Base-by-base conservation (phyloP, 2,329 filamentous ascomycete genomes). In the Parascedosporium putredinis region DNA sequence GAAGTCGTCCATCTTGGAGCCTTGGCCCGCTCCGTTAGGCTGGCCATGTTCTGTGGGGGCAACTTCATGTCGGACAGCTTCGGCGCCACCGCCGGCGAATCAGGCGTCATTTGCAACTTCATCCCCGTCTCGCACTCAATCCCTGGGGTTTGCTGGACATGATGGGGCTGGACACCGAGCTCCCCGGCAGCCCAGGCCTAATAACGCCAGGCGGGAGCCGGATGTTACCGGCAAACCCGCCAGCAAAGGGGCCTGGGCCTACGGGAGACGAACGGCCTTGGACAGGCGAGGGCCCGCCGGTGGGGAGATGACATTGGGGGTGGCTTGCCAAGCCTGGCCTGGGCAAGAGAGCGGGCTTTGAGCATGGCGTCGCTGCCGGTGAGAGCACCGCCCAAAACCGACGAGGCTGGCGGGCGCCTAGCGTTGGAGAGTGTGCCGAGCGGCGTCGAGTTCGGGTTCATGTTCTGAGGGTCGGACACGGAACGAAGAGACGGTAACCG, bases 381-480 rank as follows among this genome's bases (percentile, higher is more conserved):
- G 55, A 68, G 61, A 18, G 59, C 55, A 27, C 60, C 59, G 44
- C 59, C 57, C 34, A 63, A 48, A 62, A 63, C 20, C 31, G 66
- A 62, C 4, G 69, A 60, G 9, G 67, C 60, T 12, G 67, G 67
- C 18, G 67, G 79, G 45, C 76, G 71, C 52, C 80, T 71, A 4
- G 77, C 79, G 55, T 69, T 78, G 64, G 83, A 88, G 59, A 95
- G 70, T 51, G 86, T 78, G 36, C 88, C 88, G 3, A 90, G 72
- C 36, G 87, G 83, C 24, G 85, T 93, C n/a, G 89, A 95, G n/a
- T 82, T 89, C 5, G 84, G 70, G 50, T 79, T 87, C 80, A 95
- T 89, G 50, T 68, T 71, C 55, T 72, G 68, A 18, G 81, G 69
- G 46, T 83, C 78, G 49, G 81, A 80, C 18, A 77, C 65, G 44